phyloP scores from a whole-genome alignment of 441 rosid genomes.

The Geranium incanum region DNA sequence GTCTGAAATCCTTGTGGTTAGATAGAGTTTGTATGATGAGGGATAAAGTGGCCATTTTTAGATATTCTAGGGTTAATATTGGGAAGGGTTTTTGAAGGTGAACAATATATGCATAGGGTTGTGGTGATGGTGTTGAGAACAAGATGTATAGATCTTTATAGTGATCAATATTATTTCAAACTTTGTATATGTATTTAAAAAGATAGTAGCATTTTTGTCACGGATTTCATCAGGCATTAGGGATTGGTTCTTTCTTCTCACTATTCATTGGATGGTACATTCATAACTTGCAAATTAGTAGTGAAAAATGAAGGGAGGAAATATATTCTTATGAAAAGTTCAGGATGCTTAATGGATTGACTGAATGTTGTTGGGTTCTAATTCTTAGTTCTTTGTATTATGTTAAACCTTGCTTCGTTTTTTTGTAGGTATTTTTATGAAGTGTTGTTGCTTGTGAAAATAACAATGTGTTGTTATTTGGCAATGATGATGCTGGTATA shows the following conservation, averaged over 20 bases:
- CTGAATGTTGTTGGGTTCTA: constrained; percentile 16
- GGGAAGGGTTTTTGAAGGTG: no score
- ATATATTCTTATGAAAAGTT: background rate
- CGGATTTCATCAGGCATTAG: no score
- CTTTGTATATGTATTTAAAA: no score
- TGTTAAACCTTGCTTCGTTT: background rate
- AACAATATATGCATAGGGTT: no score
- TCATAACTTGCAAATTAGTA: no score
- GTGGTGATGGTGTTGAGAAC: no score
- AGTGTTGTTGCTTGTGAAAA: background rate
- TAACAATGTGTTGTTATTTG: background rate
- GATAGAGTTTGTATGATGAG: background rate
- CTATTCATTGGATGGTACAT: background rate
- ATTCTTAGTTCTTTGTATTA: constrained; percentile 38
- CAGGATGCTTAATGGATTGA: background rate
- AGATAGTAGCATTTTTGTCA: no score
- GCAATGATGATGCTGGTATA: background rate
- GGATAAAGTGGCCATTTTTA: background rate
- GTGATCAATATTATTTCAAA: background rate
- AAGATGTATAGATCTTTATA: no score
- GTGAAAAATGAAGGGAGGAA: no score
- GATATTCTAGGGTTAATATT: background rate
- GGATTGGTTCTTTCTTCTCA: background rate
- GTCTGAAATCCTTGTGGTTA: background rate
- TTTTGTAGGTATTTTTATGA: background rate